phyloP scores from a whole-genome alignment of 805 yeast genomes.

The Metschnikowia continentalis region DNA sequence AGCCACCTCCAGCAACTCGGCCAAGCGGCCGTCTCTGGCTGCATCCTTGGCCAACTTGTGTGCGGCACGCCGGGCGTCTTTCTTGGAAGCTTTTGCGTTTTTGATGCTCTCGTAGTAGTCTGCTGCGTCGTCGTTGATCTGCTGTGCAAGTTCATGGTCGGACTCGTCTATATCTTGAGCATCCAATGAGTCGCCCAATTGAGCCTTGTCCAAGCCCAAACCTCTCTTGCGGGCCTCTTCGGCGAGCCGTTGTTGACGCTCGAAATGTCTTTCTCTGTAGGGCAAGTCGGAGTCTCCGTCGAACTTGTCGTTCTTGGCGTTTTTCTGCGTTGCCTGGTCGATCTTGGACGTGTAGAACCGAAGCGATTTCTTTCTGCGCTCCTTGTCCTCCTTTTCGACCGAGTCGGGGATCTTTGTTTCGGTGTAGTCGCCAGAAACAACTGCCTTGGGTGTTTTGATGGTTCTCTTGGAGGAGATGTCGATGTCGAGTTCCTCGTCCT shows the following conservation, averaged over 20 bases:
- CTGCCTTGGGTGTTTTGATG: conserved; percentile 31
- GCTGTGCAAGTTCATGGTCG: conserved; percentile 42
- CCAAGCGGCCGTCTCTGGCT: conserved; percentile 78
- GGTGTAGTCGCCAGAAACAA: conserved; percentile 48
- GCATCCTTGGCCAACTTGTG: conserved; percentile 73
- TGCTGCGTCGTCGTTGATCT: conserved; percentile 42
- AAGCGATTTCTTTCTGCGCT: conserved; percentile 70
- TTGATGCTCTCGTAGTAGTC: conserved; percentile 58
- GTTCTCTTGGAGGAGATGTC: conserved; percentile 44
- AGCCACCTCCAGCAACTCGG: conserved; percentile 60
- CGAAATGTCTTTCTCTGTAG: conserved; percentile 83
- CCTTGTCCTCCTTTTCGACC: conserved; percentile 83
- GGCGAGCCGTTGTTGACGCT: conserved; percentile 79
- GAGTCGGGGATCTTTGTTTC: conserved; percentile 67
- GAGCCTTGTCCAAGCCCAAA: conserved; percentile 38
- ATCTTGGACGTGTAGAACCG: conserved; percentile 96
- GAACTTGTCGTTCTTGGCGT: conserved; percentile 45
- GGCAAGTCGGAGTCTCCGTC: conserved; percentile 91
- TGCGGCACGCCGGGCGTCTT: conserved; percentile 52
- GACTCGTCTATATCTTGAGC: conserved; percentile 45
- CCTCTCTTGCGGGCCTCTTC: conserved; percentile 92
- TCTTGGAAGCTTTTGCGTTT: conserved; percentile 43
- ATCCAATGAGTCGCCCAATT: conserved; percentile 55
- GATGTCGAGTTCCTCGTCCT: conserved; percentile 44
- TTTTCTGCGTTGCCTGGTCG: conserved; percentile 71